Evolutionary conservation across 75 land plant genomes (phyloP).

Genomic region (Isoetes taiwanensis): DNA sequence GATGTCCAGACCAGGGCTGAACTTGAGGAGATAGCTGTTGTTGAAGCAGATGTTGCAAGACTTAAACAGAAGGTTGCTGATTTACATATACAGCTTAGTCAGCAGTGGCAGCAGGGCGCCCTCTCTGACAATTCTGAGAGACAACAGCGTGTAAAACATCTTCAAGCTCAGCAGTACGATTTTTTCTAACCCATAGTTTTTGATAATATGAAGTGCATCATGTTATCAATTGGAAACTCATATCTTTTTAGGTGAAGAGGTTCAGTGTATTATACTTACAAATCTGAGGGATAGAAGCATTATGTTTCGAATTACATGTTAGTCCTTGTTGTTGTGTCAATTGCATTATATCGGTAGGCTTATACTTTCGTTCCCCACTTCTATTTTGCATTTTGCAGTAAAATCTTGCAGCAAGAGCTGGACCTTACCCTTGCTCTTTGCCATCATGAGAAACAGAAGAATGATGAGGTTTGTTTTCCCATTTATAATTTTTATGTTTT

Average conservation of each 20-base stretch:
- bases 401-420: conserved; percentile 68
- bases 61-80: conserved; percentile 97
- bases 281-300: too few species aligned
- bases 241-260: too few species aligned
- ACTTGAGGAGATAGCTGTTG: conserved; percentile 95
- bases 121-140: conserved; percentile 52
- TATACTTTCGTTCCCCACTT: too few species aligned
- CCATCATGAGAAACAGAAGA: conserved; percentile 76
- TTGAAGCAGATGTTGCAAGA: conserved; percentile 96
- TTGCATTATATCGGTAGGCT: too few species aligned
- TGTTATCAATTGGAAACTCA: too few species aligned
- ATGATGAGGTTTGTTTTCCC: conserved; percentile 35
- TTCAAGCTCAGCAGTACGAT: conserved; percentile 66
- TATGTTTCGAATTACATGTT: too few species aligned
- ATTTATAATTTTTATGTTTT: background rate
- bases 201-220: too few species aligned
- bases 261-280: too few species aligned
- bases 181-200: too few species aligned
- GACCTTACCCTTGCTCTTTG: conserved; percentile 70
- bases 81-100: conserved; percentile 78
- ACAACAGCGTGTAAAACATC: conserved; percentile 51
- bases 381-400: conserved; percentile 57
- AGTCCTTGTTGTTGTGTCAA: too few species aligned
- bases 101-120: conserved; percentile 76
- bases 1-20: conserved; percentile 86